Evolutionary conservation across 495 filamentous ascomycete genomes (phyloP), one percentile per base, ranked within the genome.

Genomic region (Penicillium flavigenum): DNA sequence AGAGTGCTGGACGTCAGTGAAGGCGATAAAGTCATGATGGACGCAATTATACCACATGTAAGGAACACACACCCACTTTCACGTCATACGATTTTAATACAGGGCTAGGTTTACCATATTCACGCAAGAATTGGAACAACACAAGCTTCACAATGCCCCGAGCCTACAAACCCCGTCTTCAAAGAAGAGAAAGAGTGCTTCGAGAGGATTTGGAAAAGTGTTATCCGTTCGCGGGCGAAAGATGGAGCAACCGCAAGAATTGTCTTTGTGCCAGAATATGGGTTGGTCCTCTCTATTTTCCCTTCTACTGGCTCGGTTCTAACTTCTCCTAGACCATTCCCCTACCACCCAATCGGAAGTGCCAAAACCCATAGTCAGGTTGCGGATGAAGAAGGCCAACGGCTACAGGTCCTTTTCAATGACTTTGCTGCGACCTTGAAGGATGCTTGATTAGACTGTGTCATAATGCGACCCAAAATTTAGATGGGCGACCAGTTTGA

Each of bases 241-340:
- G 53, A 43, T 49, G 24, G 61, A n/a, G 16, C 62, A 1, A 26
- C 63, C n/a, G 19, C 42, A 2, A 55, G 26, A 2, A 60, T 71
- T 16, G 64, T 60, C 4, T 69, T 64, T 34, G 68, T 71, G 7
- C 68, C 68, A 12, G 68, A 71, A 60, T 71, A 71, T 47, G 68
- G 68, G 65, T 71, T 29, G 41, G 54, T 58, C 5, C 16, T 56
- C n/a, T 36, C 2, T 54, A 16, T 2, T 31, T 4, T 38, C 14
- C n/a, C 16, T 12, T 1, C 11, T 29, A 20, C 16, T 10, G 6
- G 1, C 6, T 4, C 3, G 20, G 17, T 56, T 36, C 31, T 44
- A 5, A 44, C 26, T 5, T 12, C 5, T 47, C 19, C 4, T 49
- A 72, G 69, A 19, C 69, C 69, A 17, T 72, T 65, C 51, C 69